phyloP scores from a whole-genome alignment of 225 moss, liverwort and hornwort genomes.

The Antitrichia curtipendula region DNA sequence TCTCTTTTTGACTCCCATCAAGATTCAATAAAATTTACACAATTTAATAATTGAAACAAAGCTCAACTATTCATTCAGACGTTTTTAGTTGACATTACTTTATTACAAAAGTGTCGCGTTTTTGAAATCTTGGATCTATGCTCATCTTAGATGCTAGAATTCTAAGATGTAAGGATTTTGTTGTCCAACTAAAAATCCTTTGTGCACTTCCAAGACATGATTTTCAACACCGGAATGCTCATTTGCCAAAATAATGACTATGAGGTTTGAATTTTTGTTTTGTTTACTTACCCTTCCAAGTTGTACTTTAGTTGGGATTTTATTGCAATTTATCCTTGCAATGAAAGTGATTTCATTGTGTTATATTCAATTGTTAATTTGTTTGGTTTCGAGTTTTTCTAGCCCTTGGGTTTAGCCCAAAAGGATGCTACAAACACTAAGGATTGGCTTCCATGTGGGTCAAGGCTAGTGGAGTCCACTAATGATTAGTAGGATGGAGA shows the following conservation, averaged over 20 bases:
- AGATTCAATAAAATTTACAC: not conserved
- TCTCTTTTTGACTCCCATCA: not conserved
- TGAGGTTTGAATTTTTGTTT: not conserved
- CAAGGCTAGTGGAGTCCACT: too few relatives aligned
- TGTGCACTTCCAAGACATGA: not conserved
- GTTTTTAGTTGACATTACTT: not conserved
- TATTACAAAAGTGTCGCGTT: not conserved
- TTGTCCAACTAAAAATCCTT: not conserved
- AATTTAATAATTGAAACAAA: not conserved
- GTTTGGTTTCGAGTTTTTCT: fast-evolving
- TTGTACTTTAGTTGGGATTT: fast-evolving
- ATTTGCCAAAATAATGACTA: not conserved
- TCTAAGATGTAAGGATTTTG: not conserved
- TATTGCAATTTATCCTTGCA: not conserved
- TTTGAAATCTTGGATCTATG: not conserved
- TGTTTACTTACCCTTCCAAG: not conserved
- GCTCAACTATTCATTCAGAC: fast-evolving
- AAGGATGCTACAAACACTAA: not conserved
- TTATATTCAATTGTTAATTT: not conserved
- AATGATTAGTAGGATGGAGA: too few relatives aligned
- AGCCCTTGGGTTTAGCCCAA: fast-evolving
- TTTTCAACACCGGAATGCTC: not conserved
- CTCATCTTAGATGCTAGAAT: not conserved
- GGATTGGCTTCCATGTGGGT: too few relatives aligned
- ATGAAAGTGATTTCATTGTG: not conserved